Percentiles rank a stretch among this genome's conserved stretches.
These are phyloP conservation scores for Reutealis trisperma DNA, from an alignment of 345 rosid genomes.

Conservation along the genomic window DNA sequence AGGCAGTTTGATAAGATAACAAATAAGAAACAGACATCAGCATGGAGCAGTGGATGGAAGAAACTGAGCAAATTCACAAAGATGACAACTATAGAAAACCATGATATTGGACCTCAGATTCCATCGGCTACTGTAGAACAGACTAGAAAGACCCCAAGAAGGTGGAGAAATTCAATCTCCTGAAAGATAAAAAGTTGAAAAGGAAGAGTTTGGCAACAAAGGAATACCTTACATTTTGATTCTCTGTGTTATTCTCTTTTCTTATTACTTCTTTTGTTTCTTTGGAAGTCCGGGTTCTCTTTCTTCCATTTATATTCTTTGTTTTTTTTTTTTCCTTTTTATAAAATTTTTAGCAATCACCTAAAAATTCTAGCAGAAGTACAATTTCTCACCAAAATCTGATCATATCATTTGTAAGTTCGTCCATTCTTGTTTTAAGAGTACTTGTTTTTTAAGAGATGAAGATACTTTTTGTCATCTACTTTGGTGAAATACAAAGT, in stretches of 20 bases:
- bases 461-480: not conserved
- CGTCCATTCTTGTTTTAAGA: conserved; percentile 5
- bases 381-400: conserved; percentile 7
- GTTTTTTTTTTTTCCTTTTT: not conserved
- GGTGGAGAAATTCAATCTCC: conserved; percentile 97
- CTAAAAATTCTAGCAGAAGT: conserved; percentile 5
- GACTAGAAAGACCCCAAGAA: conserved; percentile 68
- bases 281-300: conserved; percentile 2
- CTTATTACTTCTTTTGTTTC: not conserved
- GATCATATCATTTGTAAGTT: not conserved
- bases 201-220: conserved; percentile 3
- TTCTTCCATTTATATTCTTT: not conserved
- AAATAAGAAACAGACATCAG: conserved; percentile 66
- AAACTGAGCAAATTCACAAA: conserved; percentile 80
- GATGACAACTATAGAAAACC: conserved; percentile 60
- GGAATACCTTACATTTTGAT: not conserved
- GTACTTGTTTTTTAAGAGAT: not conserved
- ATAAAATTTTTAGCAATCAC: not conserved
- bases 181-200: conserved; percentile 21
- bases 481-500: not conserved
- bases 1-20: conserved; percentile 76
- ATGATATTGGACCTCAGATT: conserved; percentile 54
- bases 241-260: conserved; percentile 1
- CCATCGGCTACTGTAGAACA: conserved; percentile 50
- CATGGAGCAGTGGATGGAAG: conserved; percentile 93